Percentiles rank a stretch among this genome's conserved stretches.
Conservation (phyloP, 371 early-diverging fungal genomes). For the Mortierella sp. region DNA sequence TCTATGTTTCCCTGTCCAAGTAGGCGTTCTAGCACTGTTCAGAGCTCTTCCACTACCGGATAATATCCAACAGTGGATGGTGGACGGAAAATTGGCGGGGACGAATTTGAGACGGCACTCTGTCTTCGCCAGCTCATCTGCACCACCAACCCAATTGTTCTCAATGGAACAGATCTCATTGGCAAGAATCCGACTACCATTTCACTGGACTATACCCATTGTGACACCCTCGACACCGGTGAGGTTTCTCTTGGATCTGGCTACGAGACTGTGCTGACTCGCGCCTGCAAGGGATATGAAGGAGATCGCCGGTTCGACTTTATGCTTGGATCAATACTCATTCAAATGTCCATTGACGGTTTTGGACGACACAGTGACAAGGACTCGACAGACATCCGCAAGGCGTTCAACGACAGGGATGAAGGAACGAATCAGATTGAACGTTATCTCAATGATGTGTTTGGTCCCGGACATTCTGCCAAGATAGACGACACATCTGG, state of each 20-base stretch:
- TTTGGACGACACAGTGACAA: conserved; percentile 29
- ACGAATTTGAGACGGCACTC: conserved; percentile 15
- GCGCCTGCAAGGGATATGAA: conserved; percentile 25
- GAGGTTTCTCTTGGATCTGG: conserved; percentile 28
- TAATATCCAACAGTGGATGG: conserved; percentile 1
- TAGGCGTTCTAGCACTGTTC: conserved; percentile 28
- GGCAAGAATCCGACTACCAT: conserved; percentile 6
- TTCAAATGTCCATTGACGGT: conserved; percentile 38
- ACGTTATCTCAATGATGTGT: conserved; percentile 31
- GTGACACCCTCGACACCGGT: conserved; percentile 1
- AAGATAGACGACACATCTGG: conserved; percentile 10
- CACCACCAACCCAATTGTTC: conserved; percentile 20
- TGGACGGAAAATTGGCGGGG: conserved; percentile 7
- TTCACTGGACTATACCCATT: conserved; percentile 19
- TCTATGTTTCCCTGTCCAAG: conserved; percentile 22
- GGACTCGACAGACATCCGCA: conserved; percentile 10
- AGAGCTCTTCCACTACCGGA: conserved; percentile 15
- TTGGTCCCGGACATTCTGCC: conserved; percentile 30
- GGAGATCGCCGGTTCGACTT: conserved; percentile 45
- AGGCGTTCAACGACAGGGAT: conserved; percentile 8
- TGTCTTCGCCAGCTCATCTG: conserved; percentile 23
- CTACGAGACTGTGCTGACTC: conserved; percentile 12
- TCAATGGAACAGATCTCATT: conserved; percentile 31
- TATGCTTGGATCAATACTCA: conserved; percentile 38
- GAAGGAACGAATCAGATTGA: conserved; percentile 43